These are phyloP conservation scores for Saksenaea oblongispora DNA, from an alignment of 371 early-diverging fungal species.

Conservation along the genomic window DNA sequence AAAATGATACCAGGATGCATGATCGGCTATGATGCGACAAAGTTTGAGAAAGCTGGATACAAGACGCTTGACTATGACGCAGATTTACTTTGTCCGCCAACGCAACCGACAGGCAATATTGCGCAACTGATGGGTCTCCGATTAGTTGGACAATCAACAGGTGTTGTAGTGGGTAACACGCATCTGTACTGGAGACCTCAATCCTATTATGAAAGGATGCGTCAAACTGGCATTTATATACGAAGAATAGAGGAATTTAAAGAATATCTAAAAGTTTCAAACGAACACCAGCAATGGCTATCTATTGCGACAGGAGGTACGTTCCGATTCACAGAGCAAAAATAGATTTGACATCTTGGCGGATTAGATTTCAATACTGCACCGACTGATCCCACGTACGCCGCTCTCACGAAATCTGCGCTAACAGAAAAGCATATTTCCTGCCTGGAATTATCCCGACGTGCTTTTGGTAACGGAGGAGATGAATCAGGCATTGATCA, in stretches of 20 bases:
- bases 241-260: conserved; percentile 24
- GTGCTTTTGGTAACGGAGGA: conserved; percentile 5
- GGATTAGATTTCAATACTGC: conserved; percentile 55
- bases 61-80: conserved; percentile 52
- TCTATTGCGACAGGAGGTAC: conserved; percentile 33
- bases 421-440: conserved; percentile 19
- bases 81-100: conserved; percentile 36
- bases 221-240: conserved; percentile 46
- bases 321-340: neutral
- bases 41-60: conserved; percentile 37
- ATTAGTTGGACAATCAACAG: conserved; percentile 6
- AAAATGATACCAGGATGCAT: conserved; percentile 19
- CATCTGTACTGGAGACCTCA: conserved; percentile 64
- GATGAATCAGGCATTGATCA: neutral
- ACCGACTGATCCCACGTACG: conserved; percentile 52
- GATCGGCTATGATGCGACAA: conserved; percentile 32
- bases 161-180: conserved; percentile 36
- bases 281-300: conserved; percentile 18
- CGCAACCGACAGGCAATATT: conserved; percentile 54
- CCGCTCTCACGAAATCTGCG: conserved; percentile 15
- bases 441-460: conserved; percentile 30
- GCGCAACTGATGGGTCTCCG: conserved; percentile 42
- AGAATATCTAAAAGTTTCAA: neutral
- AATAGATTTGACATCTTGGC: neutral
- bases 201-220: conserved; percentile 56